Evolutionary conservation across 495 filamentous ascomycete genomes (phyloP).

Genomic region (Hyphodiscus hymeniophilus): DNA sequence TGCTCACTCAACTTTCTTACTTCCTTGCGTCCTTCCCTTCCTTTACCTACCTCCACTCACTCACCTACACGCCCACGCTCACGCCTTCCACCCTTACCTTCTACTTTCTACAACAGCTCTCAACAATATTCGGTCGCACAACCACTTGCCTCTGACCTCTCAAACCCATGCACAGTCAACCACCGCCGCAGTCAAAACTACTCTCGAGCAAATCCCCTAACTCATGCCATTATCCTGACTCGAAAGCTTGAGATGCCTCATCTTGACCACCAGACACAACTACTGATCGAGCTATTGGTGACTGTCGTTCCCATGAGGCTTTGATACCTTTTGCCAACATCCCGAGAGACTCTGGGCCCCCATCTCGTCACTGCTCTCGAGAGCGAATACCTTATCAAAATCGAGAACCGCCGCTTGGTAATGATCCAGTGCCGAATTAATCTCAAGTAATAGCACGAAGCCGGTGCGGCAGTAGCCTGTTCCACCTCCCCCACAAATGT

Average conservation of each 20-base stretch:
- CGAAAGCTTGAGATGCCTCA: constrained; percentile 25
- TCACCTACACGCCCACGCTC: too few relatives aligned
- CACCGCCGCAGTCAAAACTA: too few relatives aligned
- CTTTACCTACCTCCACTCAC: too few relatives aligned
- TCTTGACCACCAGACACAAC: constrained; percentile 21
- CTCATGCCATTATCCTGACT: constrained; percentile 1
- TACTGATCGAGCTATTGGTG: constrained; percentile 23
- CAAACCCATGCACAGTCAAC: too few relatives aligned
- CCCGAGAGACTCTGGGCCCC: too few relatives aligned
- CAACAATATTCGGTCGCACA: too few relatives aligned
- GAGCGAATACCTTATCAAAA: neutral
- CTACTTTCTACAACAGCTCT: too few relatives aligned
- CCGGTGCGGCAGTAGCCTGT: too few relatives aligned
- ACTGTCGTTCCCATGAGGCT: constrained; percentile 16
- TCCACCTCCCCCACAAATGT: neutral
- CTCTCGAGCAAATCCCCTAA: neutral
- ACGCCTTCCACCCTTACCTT: too few relatives aligned
- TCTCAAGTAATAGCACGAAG: neutral
- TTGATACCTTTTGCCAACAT: neutral
- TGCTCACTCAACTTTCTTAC: too few relatives aligned
- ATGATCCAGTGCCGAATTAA: neutral
- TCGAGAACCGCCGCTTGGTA: neutral
- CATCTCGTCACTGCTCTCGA: neutral
- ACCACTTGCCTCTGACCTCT: too few relatives aligned
- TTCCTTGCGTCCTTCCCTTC: too few relatives aligned